phyloP scores from a whole-genome alignment of 139 green algal genomes.

The Closterium sp. region DNA sequence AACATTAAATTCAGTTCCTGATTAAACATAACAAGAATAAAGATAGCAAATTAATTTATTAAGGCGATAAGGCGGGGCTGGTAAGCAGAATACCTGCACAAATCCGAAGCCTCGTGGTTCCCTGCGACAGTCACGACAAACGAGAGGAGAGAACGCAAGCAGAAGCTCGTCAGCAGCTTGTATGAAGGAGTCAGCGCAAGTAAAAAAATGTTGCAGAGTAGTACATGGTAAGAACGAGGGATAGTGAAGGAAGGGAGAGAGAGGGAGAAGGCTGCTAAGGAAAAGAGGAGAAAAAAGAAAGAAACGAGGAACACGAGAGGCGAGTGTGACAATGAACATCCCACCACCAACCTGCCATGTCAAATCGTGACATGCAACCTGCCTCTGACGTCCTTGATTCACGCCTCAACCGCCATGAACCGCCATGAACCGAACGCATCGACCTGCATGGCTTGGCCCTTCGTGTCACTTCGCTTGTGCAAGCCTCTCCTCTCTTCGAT shows the following conservation, averaged over 20 bases:
- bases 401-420: neutral
- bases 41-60: neutral
- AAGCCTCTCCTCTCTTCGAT: neutral
- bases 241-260: neutral
- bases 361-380: neutral
- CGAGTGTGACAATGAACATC: neutral
- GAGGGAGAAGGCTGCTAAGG: neutral
- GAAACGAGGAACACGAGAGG: neutral
- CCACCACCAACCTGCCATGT: neutral
- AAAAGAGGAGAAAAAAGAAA: neutral
- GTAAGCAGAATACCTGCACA: conserved; percentile 27
- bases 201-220: too few relatives aligned
- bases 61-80: neutral
- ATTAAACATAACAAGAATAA: conserved; percentile 12
- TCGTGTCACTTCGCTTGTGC: neutral
- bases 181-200: too few relatives aligned
- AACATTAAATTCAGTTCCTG: neutral
- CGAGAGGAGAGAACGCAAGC: neutral
- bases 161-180: neutral
- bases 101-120: conserved; percentile 52
- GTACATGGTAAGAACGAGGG: too few relatives aligned
- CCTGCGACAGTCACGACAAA: conserved; percentile 18
- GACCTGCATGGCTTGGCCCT: neutral
- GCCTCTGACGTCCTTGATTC: neutral
- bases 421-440: neutral